phyloP scores from a whole-genome alignment of 768 basidiomycete species.

The Pleurotus tuoliensis region DNA sequence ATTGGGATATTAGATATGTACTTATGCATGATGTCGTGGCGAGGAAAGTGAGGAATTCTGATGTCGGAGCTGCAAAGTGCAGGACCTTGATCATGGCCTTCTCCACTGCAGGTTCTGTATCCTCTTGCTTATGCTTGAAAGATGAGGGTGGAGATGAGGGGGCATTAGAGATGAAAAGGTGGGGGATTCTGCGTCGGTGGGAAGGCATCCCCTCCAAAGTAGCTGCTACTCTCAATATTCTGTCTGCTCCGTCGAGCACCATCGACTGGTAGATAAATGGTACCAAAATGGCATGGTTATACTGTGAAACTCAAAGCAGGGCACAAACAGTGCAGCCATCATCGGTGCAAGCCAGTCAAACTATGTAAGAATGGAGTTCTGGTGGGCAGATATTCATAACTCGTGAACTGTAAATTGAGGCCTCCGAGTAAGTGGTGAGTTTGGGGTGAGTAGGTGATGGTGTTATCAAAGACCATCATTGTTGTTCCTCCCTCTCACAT shows the following conservation, averaged over 20 bases:
- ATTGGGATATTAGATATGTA: constrained; percentile 34
- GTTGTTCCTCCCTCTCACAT: neutral
- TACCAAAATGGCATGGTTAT: constrained; percentile 32
- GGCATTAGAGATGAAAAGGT: constrained; percentile 41
- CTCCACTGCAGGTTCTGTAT: constrained; percentile 3
- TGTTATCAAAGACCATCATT: too few relatives aligned
- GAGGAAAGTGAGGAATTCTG: constrained; percentile 37
- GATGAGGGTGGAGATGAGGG: constrained; percentile 8
- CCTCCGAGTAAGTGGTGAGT: neutral
- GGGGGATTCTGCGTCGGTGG: constrained; percentile 35
- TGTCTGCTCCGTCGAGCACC: constrained; percentile 23
- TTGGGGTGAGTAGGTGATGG: neutral
- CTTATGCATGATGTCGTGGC: constrained; percentile 28
- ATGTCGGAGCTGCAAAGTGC: constrained; percentile 32
- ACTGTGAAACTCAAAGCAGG: constrained; percentile 34
- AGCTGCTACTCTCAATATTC: constrained; percentile 23
- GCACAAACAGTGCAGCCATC: constrained; percentile 33
- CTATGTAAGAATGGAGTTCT: constrained; percentile 43
- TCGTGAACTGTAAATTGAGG: neutral
- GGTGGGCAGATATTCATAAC: constrained; percentile 35
- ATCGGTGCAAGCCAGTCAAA: constrained; percentile 35
- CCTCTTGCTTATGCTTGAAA: too few relatives aligned
- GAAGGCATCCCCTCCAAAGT: constrained; percentile 27
- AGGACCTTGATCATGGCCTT: constrained; percentile 30
- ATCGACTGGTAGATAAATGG: constrained; percentile 39